Conservation (phyloP, 2,329 filamentous ascomycete genomes). For the Clonostachys sp. region DNA sequence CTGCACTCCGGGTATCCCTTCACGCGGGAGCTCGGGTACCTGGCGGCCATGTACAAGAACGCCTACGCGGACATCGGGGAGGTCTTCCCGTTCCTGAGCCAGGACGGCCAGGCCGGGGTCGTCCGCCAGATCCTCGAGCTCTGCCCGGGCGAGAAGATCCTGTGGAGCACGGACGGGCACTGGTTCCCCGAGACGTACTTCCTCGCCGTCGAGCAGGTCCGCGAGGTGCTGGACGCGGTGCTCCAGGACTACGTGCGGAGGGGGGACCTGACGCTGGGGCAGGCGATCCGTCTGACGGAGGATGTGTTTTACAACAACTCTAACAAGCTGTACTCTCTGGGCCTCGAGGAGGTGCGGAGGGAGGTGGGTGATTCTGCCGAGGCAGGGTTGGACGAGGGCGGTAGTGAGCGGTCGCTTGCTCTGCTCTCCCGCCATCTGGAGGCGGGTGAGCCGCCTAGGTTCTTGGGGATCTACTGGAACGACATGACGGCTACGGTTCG, state of each 20-base stretch:
- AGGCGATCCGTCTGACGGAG: conserved; percentile 60
- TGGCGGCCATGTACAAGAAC: conserved; percentile 73
- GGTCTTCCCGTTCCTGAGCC: conserved; percentile 74
- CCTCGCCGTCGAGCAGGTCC: conserved; percentile 67
- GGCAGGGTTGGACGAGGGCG: background rate
- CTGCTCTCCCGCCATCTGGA: conserved; percentile 27
- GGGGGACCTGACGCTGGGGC: conserved; percentile 52
- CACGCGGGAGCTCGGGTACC: conserved; percentile 71
- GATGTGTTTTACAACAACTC: conserved; percentile 74
- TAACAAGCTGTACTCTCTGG: conserved; percentile 63
- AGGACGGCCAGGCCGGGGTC: conserved; percentile 68
- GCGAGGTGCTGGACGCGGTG: conserved; percentile 65
- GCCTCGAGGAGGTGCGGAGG: conserved; percentile 16
- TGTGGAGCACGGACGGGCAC: conserved; percentile 80
- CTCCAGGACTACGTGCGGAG: conserved; percentile 63
- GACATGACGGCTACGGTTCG: conserved; percentile 71
- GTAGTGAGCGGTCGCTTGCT: background rate
- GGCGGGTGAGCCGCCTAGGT: conserved; percentile 48
- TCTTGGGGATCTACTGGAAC: conserved; percentile 70
- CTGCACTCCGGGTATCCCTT: conserved; percentile 81
- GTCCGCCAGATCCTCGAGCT: conserved; percentile 71
- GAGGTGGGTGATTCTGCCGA: background rate
- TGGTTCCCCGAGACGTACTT: conserved; percentile 76
- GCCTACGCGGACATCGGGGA: conserved; percentile 81
- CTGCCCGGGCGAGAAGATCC: conserved; percentile 67